These are phyloP conservation scores for Cladorrhinum sp. DNA, from an alignment of 2,329 filamentous ascomycete genomes.

Conservation along the genomic window DNA sequence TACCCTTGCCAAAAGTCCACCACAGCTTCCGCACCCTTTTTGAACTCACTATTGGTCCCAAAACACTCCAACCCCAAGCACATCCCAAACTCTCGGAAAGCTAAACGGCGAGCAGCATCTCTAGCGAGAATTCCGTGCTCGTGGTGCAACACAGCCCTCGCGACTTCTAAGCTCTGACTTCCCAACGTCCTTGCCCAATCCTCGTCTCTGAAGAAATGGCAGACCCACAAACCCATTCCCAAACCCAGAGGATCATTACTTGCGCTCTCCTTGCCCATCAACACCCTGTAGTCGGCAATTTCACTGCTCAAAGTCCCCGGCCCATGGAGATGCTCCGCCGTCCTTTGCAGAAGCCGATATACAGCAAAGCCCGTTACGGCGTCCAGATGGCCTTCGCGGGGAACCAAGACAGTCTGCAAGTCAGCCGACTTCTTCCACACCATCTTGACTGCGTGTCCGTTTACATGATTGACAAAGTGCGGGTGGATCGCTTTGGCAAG, in stretches of 20 bases:
- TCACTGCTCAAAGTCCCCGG: conserved; percentile 41
- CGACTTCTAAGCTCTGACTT: conserved; percentile 29
- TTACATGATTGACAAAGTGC: conserved; percentile 42
- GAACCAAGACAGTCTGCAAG: conserved; percentile 45
- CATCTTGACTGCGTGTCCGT: conserved; percentile 35
- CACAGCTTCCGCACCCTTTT: conserved; percentile 28
- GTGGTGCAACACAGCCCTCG: conserved; percentile 26
- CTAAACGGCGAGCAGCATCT: conserved; percentile 36
- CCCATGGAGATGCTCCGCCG: conserved; percentile 31
- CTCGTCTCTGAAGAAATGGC: conserved; percentile 49
- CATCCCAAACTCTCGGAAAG: conserved; percentile 55
- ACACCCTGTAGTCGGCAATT: conserved; percentile 49
- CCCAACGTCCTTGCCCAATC: conserved; percentile 45
- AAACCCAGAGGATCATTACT: conserved; percentile 54
- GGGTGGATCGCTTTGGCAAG: conserved; percentile 53
- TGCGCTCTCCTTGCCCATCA: conserved; percentile 45
- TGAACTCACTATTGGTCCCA: conserved; percentile 34
- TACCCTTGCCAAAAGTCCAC: conserved; percentile 36
- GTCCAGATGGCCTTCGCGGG: conserved; percentile 54
- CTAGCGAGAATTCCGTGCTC: conserved; percentile 26
- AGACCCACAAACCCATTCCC: conserved; percentile 58
- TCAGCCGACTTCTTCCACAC: conserved; percentile 57
- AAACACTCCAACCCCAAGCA: conserved; percentile 46
- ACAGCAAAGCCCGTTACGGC: conserved; percentile 53
- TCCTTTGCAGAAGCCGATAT: conserved; percentile 46